Conservation (phyloP, 2,329 filamentous ascomycete genomes). For the Aspergillus pseudotamarii region DNA sequence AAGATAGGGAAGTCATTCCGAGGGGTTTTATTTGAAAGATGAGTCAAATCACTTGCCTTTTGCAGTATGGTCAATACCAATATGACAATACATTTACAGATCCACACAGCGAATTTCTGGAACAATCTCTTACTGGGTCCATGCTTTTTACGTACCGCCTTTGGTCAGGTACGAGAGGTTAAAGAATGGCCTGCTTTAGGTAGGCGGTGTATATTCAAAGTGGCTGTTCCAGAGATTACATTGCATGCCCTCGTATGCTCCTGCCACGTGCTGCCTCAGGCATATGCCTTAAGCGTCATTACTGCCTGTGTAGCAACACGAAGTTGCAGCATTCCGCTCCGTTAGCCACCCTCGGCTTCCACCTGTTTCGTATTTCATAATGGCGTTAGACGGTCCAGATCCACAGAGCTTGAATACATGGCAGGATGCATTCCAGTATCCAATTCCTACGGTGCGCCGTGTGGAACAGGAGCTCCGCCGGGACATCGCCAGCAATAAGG, state of each 20-base stretch:
- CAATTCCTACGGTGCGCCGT: slow-evolving; percentile 63
- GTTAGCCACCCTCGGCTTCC: slow-evolving; percentile 4
- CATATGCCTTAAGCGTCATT: slow-evolving; percentile 13
- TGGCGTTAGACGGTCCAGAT: slow-evolving; percentile 61
- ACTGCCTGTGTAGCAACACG: slow-evolving; percentile 9
- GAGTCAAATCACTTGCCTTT: slow-evolving; percentile 17
- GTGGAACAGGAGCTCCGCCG: slow-evolving; percentile 66
- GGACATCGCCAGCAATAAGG: slow-evolving; percentile 64
- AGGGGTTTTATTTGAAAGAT: slow-evolving; percentile 14
- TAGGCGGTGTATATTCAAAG: background rate
- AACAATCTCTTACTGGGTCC: background rate
- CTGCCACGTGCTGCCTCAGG: slow-evolving; percentile 25
- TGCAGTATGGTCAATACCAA: slow-evolving; percentile 13
- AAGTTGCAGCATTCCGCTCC: slow-evolving; percentile 2
- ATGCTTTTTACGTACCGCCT: background rate
- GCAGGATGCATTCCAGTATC: slow-evolving; percentile 70
- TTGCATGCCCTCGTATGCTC: background rate
- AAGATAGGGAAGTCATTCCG: slow-evolving; percentile 1
- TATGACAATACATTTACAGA: slow-evolving; percentile 1
- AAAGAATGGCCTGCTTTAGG: background rate
- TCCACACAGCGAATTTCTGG: background rate
- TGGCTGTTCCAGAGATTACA: background rate
- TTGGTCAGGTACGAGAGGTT: background rate
- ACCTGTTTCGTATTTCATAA: slow-evolving; percentile 30
- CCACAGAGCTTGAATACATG: slow-evolving; percentile 60